Evolutionary conservation across 1,284 basidiomycete genomes (phyloP).

Genomic region (Phellinidium pouzarii): DNA sequence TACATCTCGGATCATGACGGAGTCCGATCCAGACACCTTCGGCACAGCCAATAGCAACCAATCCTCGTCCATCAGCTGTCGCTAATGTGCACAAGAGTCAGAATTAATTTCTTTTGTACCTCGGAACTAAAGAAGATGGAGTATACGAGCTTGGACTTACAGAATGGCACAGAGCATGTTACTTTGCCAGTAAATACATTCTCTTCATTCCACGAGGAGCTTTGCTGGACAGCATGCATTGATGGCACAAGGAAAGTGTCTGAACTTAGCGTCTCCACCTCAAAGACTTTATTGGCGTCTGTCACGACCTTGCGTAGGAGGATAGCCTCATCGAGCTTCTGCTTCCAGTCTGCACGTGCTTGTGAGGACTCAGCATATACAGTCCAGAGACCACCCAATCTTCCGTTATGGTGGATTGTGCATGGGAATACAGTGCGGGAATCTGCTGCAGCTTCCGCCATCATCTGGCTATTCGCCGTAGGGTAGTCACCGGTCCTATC

Average conservation of each 20-base stretch:
- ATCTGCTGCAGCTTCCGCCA: constrained; percentile 48
- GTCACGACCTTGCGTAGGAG: constrained; percentile 81
- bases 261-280: constrained; percentile 77
- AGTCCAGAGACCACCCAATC: constrained; percentile 75
- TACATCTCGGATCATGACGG: constrained; percentile 78
- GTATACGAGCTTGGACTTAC: constrained; percentile 40
- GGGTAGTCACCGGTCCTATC: constrained; percentile 27
- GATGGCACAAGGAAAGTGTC: constrained; percentile 80
- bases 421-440: constrained; percentile 74
- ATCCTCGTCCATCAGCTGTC: constrained; percentile 73
- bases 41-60: constrained; percentile 90
- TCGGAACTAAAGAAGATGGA: too few relatives aligned
- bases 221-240: constrained; percentile 38
- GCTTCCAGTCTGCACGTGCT: constrained; percentile 81
- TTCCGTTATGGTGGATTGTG: constrained; percentile 79
- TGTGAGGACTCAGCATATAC: constrained; percentile 79
- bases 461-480: constrained; percentile 30
- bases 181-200: constrained; percentile 81
- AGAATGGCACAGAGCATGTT: constrained; percentile 89
- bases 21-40: constrained; percentile 98
- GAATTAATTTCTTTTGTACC: too few relatives aligned
- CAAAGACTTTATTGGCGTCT: constrained; percentile 89
- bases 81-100: constrained; percentile 38
- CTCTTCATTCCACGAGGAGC: constrained; percentile 61
- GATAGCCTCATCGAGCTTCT: constrained; percentile 84